Base-by-base conservation (phyloP, 768 basidiomycete species). In the Trametes elegans region DNA sequence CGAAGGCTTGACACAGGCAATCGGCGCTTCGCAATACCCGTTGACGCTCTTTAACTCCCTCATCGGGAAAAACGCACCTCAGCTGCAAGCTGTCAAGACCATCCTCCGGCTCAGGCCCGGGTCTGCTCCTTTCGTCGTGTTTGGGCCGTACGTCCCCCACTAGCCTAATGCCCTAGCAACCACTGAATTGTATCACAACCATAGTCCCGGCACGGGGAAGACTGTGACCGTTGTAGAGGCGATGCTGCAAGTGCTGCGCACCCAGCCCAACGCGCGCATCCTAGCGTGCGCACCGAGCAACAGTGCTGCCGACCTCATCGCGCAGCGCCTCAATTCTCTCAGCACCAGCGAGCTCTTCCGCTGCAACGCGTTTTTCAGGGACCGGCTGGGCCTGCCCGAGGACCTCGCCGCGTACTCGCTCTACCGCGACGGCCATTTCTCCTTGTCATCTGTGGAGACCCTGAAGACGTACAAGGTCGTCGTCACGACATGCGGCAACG, bases 211-310 rank as follows among this genome's bases (percentile, higher is more conserved):
- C 0, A 87, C 85, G 0, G 85, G 85, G 0, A 88, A 88, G 66
- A 87, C 85, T 0, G 75, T 85, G 21, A 86, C 84, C 0, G 71
- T 82, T 1, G 79, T 85, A 2, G 85, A 88, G 63, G 78, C 80
- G 1, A 85, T 87, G 32, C 72, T 68, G 3, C 85, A 88, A 60
- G 63, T 87, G 3, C 69, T 85, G 3, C 62, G 60, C 10, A 54
- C 53, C 8, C 62, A 82, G 56, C 73, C 75, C 0, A 38, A 71
- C 5, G 72, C 75, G 1, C 74, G 71, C 31, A 77, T 88, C 50
- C 74, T 88, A 1, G 85, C 80, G 0, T 86, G 84, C 58, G 83
- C 85, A 0, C 85, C 85, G 0, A 85, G 78, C 68, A 87, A 87
- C 67, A 82, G 81, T 2, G 85, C 85, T 0, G 84, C 84, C 2